A percentile compares a stretch with the other conserved stretches of the same genome.
phyloP scores from a whole-genome alignment of 257 asterid species.

The Avicennia marina region DNA sequence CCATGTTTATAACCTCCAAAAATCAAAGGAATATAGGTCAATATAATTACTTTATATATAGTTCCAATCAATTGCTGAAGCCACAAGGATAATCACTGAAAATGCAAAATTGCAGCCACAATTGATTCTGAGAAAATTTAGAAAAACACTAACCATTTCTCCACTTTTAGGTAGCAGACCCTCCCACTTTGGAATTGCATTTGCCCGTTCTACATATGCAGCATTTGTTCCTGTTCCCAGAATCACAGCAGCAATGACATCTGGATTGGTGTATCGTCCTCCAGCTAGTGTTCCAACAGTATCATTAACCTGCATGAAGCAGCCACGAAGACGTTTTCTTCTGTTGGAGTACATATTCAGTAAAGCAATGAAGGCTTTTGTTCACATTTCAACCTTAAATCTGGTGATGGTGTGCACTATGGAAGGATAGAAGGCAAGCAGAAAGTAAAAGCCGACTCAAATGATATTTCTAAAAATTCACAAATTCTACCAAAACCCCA shows the following conservation, averaged over 20 bases:
- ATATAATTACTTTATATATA: too few relatives aligned
- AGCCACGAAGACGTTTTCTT: not conserved
- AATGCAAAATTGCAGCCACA: not conserved
- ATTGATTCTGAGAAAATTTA: too few relatives aligned
- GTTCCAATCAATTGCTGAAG: too few relatives aligned
- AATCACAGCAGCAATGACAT: conserved; percentile 85
- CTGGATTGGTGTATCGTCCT: conserved; percentile 61
- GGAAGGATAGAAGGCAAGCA: not conserved
- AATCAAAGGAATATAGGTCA: not conserved
- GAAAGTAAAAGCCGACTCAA: not conserved
- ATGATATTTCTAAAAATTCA: too few relatives aligned
- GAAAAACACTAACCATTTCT: conserved; percentile 59
- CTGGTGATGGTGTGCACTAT: not conserved
- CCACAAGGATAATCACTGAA: too few relatives aligned
- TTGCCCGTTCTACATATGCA: conserved; percentile 79
- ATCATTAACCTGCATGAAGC: conserved; percentile 64
- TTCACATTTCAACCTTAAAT: not conserved
- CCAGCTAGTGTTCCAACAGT: conserved; percentile 93
- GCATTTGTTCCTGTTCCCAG: conserved; percentile 98
- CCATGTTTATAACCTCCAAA: conserved; percentile 89
- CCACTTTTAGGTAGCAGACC: conserved; percentile 69
- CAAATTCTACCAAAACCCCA: too few relatives aligned
- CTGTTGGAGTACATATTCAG: not conserved
- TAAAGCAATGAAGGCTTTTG: not conserved
- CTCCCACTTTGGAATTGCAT: conserved; percentile 83